Percentiles rank a stretch among this genome's conserved stretches.
These are phyloP conservation scores for Entomortierella parvispora DNA, from an alignment of 192 early-diverging fungal species.

Conservation along the genomic window DNA sequence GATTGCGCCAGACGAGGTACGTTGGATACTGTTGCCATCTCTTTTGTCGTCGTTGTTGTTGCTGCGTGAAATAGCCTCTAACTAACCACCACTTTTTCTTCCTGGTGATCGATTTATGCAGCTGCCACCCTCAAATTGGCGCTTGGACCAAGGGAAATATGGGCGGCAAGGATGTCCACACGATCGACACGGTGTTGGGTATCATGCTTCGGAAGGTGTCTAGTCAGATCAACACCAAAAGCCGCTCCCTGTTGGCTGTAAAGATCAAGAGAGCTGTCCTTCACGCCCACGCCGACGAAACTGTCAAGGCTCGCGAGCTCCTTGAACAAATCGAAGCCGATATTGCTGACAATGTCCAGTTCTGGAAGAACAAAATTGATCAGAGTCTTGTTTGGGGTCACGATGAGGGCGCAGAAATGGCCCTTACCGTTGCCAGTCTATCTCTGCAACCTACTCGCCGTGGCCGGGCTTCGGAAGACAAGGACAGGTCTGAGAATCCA, in stretches of 20 bases:
- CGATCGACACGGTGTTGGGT: conserved; percentile 64
- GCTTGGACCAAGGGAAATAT: conserved; percentile 54
- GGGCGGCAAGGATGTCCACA: conserved; percentile 56
- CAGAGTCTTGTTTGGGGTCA: too few relatives aligned
- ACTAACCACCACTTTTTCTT: background rate
- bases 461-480: too few relatives aligned
- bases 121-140: conserved; percentile 68
- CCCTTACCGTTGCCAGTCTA: too few relatives aligned
- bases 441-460: too few relatives aligned
- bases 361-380: too few relatives aligned
- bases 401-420: too few relatives aligned
- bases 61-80: too few relatives aligned
- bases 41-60: too few relatives aligned
- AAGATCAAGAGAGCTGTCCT: conserved; percentile 50
- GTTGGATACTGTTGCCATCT: too few relatives aligned
- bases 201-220: conserved; percentile 54
- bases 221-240: conserved; percentile 33
- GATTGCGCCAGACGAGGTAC: conserved; percentile 36
- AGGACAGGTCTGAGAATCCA: background rate
- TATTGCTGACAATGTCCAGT: too few relatives aligned
- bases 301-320: too few relatives aligned
- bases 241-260: conserved; percentile 38
- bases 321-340: too few relatives aligned
- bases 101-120: background rate
- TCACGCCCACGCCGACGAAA: conserved; percentile 18